Evolutionary conservation across 257 asterid species (phyloP), one percentile per base, ranked within the genome.

Genomic region (Jacaranda mimosifolia): DNA sequence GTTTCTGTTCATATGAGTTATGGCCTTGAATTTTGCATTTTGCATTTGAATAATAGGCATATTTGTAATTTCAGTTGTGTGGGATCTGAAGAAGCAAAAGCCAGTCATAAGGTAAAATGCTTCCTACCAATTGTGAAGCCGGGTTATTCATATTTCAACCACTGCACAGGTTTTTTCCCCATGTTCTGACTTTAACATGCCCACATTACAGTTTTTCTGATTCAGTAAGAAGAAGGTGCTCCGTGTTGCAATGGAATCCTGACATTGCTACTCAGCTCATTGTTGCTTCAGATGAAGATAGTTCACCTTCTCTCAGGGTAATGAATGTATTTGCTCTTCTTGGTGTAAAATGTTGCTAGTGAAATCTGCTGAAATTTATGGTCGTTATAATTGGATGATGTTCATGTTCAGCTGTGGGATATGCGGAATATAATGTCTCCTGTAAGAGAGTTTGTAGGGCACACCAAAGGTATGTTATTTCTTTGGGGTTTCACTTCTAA

Each of bases 341-440:
- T 49, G 69, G 36, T 12, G 13, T 62, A 17, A 26, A 12, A 55
- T 62, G 42, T 46, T 38, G n/a, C 17, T 38, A 15, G 46, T 17
- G 11, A 14, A n/a, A 32, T 46, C 43, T 51, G 59, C 32, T 62
- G 4, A 64, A 38, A 18, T 18, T 51, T 17, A n/a, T 18, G 19
- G 64, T 26, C 4, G 56, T 15, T 70, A 56, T 52, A 71, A 81
- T 69, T 80, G 48, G 56, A 62, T 17, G 57, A 43, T 62, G 58
- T 55, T 68, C 76, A 70, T 72, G 65, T 89, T 79, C 92, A 96
- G 99, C 85, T 96, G 77, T 96, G 99, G 99, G 99, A 96, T 84
- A 84, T 96, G 98, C 86, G 99, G 82, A 89, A 93, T 82, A 78
- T 81, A 73, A 88, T 96, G 85, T 65, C 98, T 86, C 98, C 98